Evolutionary conservation across 2,329 filamentous ascomycete genomes (phyloP), one percentile per base, ranked within the genome.

Genomic region (Diaporthe sp.): DNA sequence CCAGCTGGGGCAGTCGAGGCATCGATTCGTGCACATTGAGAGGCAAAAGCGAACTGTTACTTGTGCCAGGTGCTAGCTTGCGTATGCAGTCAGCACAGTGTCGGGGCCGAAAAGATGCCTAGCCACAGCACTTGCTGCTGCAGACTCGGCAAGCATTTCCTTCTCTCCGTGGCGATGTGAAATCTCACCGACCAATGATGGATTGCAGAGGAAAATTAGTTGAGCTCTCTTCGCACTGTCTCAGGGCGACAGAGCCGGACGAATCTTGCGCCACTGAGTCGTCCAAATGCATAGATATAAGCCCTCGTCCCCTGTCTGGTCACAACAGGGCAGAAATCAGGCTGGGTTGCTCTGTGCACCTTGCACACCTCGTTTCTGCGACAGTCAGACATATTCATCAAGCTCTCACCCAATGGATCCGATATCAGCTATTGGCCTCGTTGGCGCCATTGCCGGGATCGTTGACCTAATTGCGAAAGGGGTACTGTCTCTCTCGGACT

Each of bases 331-430:
- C 51, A 17, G 25, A 31, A 55, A 31, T 17, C 13, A 15, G n/a
- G 25, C 51, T 55, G 51, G 10, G 4, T 28, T 31, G 10, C 51
- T 55, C 25, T 28, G 15, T 55, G 13, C 10, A 31, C 13, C 3
- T 25, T 13, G 13, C 10, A 25, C 12, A 28, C 0, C 13, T 55
- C 49, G 51, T 39, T 55, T 28, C 25, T 31, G 22, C 6, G 51
- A 17, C 51, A 7, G n/a, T 55, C 51, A 55, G 25, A 31, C 51
- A 31, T 31, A 55, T n/a, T 28, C 10, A 31, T 31, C 25, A 31
- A 13, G 25, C 13, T 39, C 51, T 31, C 51, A 31, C 13, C 12
- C 25, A 31, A 72, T 72, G 53, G 69, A 72, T 9, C 53, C 69
- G 6, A 17, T 71, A 42, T 71, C 53, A 34, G 39, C 53, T 31